These are phyloP conservation scores for Austropuccinia psidii DNA, from an alignment of 1,284 basidiomycete species.

Conservation along the genomic window DNA sequence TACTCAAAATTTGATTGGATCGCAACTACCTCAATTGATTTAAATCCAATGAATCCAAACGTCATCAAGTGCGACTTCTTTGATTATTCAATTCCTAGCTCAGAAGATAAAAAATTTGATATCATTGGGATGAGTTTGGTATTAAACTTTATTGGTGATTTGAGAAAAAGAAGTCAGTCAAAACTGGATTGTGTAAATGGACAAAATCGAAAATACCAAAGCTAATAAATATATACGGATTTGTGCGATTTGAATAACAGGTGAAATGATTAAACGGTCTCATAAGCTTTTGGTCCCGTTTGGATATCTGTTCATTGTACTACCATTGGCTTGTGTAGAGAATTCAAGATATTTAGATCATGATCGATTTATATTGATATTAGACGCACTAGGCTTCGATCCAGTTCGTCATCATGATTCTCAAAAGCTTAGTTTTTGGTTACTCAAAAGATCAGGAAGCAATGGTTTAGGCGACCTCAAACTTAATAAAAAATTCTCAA, in stretches of 20 bases:
- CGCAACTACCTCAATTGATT: conserved; percentile 48
- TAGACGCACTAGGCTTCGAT: conserved; percentile 47
- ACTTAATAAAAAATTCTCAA: conserved; percentile 42
- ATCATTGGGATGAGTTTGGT: conserved; percentile 49
- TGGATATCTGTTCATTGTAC: conserved; percentile 49
- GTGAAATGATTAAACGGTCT: conserved; percentile 41
- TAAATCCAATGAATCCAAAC: conserved; percentile 47
- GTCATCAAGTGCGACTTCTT: conserved; percentile 49
- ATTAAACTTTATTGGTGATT: conserved; percentile 49
- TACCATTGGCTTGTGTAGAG: conserved; percentile 48
- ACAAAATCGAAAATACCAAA: not conserved
- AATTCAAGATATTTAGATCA: conserved; percentile 48
- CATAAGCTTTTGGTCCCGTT: conserved; percentile 41
- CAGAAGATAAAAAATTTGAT: conserved; percentile 43
- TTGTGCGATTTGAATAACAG: not conserved
- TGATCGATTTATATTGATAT: conserved; percentile 44
- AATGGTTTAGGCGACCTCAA: conserved; percentile 19
- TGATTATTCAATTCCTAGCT: conserved; percentile 42
- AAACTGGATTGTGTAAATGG: not conserved
- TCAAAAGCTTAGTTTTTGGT: conserved; percentile 48
- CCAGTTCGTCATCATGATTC: conserved; percentile 46
- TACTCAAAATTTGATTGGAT: conserved; percentile 47
- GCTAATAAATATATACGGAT: not conserved
- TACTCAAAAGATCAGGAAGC: conserved; percentile 36
- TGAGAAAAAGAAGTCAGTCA: conserved; percentile 44